Conservation (phyloP, 2,329 filamentous ascomycete species). For the Claviceps spartinae region DNA sequence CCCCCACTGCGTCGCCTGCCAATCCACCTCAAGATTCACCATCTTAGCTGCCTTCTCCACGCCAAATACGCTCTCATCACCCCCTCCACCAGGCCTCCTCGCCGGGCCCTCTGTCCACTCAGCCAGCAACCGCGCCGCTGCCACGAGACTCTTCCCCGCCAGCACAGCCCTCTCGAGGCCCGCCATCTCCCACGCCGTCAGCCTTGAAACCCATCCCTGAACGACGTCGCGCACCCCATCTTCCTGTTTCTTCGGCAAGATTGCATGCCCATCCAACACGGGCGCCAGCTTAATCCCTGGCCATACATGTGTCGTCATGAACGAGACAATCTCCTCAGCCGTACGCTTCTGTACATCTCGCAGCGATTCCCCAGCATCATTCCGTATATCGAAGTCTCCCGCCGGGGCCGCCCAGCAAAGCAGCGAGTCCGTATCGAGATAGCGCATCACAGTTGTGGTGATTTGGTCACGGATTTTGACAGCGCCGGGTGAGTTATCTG, state of each 20-base stretch:
- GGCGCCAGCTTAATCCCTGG: constrained; percentile 66
- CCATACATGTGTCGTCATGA: constrained; percentile 63
- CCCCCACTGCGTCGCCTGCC: constrained; percentile 86
- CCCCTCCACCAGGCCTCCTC: constrained; percentile 24
- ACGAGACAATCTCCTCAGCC: constrained; percentile 57
- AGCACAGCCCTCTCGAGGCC: constrained; percentile 73
- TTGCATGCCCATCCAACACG: constrained; percentile 65
- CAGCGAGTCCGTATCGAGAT: constrained; percentile 82
- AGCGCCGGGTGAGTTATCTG: constrained; percentile 10
- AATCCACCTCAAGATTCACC: constrained; percentile 71
- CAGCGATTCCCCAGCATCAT: constrained; percentile 43
- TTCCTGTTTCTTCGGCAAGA: constrained; percentile 62
- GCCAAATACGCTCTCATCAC: constrained; percentile 41
- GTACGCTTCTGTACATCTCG: constrained; percentile 58
- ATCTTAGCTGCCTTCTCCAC: constrained; percentile 71
- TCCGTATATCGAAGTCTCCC: constrained; percentile 31
- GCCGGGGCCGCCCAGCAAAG: constrained; percentile 69
- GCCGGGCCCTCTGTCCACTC: constrained; percentile 75
- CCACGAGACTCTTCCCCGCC: constrained; percentile 74
- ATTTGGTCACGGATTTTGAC: constrained; percentile 51
- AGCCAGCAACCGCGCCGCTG: constrained; percentile 60
- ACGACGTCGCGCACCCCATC: constrained; percentile 66
- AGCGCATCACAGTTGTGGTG: constrained; percentile 58
- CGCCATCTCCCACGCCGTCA: constrained; percentile 70
- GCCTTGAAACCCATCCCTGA: constrained; percentile 57